These are phyloP conservation scores for Coemansia sp. DNA, from an alignment of 192 early-diverging fungal genomes.

Conservation along the genomic window DNA sequence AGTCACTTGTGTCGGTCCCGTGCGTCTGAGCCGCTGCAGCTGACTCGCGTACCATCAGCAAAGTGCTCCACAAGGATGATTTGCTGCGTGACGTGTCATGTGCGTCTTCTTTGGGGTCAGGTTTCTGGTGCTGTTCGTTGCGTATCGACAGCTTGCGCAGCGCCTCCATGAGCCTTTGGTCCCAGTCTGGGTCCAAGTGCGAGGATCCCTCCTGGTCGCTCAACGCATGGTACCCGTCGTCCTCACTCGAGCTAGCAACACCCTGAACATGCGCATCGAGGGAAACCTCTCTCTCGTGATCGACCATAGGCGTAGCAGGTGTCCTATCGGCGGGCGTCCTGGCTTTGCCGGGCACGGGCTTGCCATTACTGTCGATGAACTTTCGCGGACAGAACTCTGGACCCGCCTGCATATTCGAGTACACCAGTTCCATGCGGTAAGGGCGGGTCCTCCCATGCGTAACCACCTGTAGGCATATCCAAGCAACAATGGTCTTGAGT, in stretches of 20 bases:
- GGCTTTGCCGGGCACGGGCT: conserved; percentile 10
- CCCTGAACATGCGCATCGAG: neutral
- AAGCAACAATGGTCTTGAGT: conserved; percentile 82
- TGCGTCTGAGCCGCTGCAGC: conserved; percentile 18
- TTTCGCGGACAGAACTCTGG: conserved; percentile 39
- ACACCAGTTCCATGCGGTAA: conserved; percentile 50
- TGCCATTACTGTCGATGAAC: conserved; percentile 39
- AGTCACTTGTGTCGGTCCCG: neutral
- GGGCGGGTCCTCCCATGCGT: conserved; percentile 60
- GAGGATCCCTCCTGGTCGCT: conserved; percentile 46
- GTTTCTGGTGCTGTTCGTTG: conserved; percentile 6
- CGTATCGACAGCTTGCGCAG: conserved; percentile 19
- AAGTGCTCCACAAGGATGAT: conserved; percentile 27
- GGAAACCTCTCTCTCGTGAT: neutral
- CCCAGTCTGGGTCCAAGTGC: conserved; percentile 34
- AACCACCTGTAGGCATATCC: conserved; percentile 80
- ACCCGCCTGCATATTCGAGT: conserved; percentile 26
- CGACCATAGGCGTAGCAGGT: neutral
- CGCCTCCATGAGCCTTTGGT: conserved; percentile 39
- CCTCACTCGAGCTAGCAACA: neutral
- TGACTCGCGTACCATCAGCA: conserved; percentile 30
- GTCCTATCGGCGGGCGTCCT: neutral
- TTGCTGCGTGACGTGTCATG: neutral
- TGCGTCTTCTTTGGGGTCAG: neutral
- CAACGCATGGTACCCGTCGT: conserved; percentile 24